A percentile compares a stretch with the other conserved stretches of the same genome.
phyloP scores from a whole-genome alignment of 805 yeast genomes.

The Wickerhamiella cacticola region DNA sequence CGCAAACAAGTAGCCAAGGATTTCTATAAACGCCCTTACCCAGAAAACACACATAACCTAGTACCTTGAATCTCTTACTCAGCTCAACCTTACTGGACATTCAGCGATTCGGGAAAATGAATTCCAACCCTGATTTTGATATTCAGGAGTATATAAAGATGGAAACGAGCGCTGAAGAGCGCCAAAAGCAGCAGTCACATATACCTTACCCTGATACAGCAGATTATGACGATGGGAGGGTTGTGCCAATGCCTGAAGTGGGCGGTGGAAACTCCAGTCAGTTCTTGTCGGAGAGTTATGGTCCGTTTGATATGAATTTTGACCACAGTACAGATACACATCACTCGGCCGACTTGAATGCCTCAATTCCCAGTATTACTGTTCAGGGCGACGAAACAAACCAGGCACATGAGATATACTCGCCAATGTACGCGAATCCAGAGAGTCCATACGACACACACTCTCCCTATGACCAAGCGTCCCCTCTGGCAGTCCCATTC shows the following conservation, averaged over 20 bases:
- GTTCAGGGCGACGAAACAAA: conserved; percentile 6
- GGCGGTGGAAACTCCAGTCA: background rate
- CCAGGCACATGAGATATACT: conserved; percentile 4
- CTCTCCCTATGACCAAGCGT: conserved; percentile 1
- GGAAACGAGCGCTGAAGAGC: background rate
- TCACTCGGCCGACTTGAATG: background rate
- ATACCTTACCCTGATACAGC: conserved; percentile 1
- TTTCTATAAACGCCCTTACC: conserved; percentile 3
- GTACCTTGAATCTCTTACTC: background rate
- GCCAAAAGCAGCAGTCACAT: background rate
- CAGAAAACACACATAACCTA: background rate
- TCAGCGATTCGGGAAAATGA: background rate
- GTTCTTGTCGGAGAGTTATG: background rate
- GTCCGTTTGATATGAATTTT: background rate
- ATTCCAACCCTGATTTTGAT: conserved; percentile 4
- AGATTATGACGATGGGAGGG: background rate
- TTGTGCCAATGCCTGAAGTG: conserved; percentile 1
- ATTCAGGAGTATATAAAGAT: background rate
- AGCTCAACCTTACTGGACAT: background rate
- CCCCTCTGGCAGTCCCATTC: conserved; percentile 2
- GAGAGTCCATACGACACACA: conserved; percentile 6
- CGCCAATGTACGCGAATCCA: conserved; percentile 5
- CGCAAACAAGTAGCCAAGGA: too few species aligned
- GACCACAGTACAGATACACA: background rate
- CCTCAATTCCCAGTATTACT: conserved; percentile 10